Base-by-base conservation (phyloP, 257 asterid genomes). In the Capsicum pubescens region DNA sequence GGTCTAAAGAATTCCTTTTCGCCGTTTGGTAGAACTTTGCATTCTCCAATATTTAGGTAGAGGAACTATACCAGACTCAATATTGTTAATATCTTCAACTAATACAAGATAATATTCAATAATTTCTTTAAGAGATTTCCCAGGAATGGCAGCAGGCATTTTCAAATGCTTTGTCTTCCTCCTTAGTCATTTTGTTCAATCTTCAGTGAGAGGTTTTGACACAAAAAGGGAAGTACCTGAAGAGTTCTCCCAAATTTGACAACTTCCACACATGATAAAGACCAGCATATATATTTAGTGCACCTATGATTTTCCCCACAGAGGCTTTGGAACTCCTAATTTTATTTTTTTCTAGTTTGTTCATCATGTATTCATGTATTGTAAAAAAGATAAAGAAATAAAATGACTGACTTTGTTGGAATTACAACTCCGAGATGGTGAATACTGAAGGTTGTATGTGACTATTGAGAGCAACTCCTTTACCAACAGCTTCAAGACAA, bases 1-100 rank as follows among this genome's bases (percentile, higher is more conserved):
- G 3, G 92, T 84, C 94, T 92, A 91, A 70, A 89, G 87, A 48
- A n/a, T 32, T 19, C 90, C 92, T 83, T 39, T 84, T 39, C 50
- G 70, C 48, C 80, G 79, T n/a, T 42, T 26, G 46, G 46, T 42
- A 42, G 54, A 80, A 74, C 36, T 77, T n/a, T 36, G 64, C 56
- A 9, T 19, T 26, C 39, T 55, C 63, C 4, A 8, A 15, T 76
- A 76, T 76, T 15, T 26, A 26, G 32, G 32, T 26, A 0, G 32
- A 1, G 32, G 32, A 26, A 26, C 32, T 26, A 26, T 26, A 26
- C 32, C 32, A 26, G 32, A 26, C 32, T 26, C 32, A 26, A 26
- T 26, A 26, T 26, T 26, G 32, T 26, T 26, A 26, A 26, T 26
- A 26, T 26, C 32, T 26, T 26, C 32, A 26, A 26, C 32, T 26